A percentile compares a stretch with the other conserved stretches of the same genome.
phyloP scores from a whole-genome alignment of 2,329 filamentous ascomycete species.

The Fusarium siculi region DNA sequence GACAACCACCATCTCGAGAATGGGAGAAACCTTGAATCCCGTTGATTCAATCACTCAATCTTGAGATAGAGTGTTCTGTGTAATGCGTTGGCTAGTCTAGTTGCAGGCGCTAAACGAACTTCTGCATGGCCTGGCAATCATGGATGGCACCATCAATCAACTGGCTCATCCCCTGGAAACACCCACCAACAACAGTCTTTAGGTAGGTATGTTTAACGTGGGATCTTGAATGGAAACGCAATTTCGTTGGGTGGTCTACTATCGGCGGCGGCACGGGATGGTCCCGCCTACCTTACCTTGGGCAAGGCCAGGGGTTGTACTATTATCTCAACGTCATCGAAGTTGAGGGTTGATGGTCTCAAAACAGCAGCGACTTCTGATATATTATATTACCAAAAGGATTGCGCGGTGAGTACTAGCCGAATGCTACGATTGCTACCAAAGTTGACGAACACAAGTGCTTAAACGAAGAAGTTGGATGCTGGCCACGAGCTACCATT shows the following conservation, averaged over 20 bases:
- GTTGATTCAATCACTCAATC: background rate
- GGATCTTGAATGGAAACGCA: slow-evolving; percentile 16
- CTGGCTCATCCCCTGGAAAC: background rate
- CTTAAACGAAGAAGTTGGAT: background rate
- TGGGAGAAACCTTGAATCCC: slow-evolving; percentile 20
- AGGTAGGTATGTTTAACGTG: slow-evolving; percentile 4
- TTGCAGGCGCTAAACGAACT: slow-evolving; percentile 2
- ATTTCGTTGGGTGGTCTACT: slow-evolving; percentile 29
- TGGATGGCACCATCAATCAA: slow-evolving; percentile 9
- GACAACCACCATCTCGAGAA: slow-evolving; percentile 4
- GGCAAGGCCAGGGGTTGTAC: slow-evolving; percentile 11
- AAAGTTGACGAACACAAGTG: background rate
- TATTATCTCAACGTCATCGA: slow-evolving; percentile 29
- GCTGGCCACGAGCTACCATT: background rate
- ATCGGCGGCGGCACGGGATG: slow-evolving; percentile 25
- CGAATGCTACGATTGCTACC: background rate
- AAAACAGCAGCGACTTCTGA: background rate
- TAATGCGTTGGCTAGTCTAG: slow-evolving; percentile 2
- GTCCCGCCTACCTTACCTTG: slow-evolving; percentile 1
- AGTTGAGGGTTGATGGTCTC: background rate
- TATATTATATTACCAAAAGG: background rate
- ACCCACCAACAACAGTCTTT: slow-evolving; percentile 1
- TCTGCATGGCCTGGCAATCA: slow-evolving; percentile 10
- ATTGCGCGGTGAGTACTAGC: background rate
- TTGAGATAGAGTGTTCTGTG: background rate